phyloP scores from a whole-genome alignment of 2,329 filamentous ascomycete species.

The Fusarium sp. region DNA sequence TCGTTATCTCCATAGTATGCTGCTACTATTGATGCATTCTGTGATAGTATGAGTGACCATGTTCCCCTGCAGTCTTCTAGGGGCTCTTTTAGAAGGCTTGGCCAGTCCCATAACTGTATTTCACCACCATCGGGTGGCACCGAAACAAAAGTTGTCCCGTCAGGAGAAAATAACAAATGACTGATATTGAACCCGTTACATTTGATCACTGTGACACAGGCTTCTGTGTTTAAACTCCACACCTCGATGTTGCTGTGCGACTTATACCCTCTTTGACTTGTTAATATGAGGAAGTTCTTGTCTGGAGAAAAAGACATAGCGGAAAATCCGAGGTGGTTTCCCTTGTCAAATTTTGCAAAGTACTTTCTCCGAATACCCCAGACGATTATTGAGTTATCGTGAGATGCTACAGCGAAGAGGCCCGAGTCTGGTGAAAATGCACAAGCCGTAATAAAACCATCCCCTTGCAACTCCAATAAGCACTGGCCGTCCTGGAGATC shows the following conservation, averaged over 20 bases:
- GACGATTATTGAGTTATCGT: fast-evolving
- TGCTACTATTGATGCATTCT: not conserved
- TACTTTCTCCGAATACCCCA: not conserved
- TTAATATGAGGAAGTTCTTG: not conserved
- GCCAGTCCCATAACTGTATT: not conserved
- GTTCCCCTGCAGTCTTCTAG: fast-evolving
- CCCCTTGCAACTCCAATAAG: not conserved
- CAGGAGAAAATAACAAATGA: not conserved
- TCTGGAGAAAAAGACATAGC: not conserved
- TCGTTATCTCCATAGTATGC: fast-evolving
- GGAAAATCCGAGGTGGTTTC: fast-evolving
- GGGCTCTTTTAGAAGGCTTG: not conserved
- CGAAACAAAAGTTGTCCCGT: not conserved
- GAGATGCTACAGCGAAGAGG: fast-evolving
- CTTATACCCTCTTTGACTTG: fast-evolving
- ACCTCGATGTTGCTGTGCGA: not conserved
- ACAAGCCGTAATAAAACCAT: not conserved
- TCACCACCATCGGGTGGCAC: fast-evolving
- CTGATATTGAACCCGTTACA: fast-evolving
- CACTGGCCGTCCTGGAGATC: not conserved
- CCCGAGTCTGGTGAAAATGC: not conserved
- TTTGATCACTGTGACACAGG: fast-evolving
- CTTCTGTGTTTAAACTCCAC: not conserved
- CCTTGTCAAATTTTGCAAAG: fast-evolving
- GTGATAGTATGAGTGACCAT: fast-evolving